Evolutionary conservation across 1,139 yeast genomes (phyloP).

Genomic region (Pichia sp.): DNA sequence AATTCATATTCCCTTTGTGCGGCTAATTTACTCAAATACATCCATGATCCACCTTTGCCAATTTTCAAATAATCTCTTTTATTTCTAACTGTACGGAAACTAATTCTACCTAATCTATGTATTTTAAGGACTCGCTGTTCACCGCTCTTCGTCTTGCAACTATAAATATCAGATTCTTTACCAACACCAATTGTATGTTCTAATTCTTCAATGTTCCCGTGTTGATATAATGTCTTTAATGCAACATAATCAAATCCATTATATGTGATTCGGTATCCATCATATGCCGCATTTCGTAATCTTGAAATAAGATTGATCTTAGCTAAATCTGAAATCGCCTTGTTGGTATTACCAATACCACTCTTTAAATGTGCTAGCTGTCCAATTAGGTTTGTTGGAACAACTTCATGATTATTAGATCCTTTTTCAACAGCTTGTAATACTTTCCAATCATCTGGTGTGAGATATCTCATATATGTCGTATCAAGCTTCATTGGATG

Average conservation of each 20-base stretch:
- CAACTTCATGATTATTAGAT: constrained; percentile 87
- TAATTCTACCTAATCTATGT: constrained; percentile 88
- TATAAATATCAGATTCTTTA: constrained; percentile 90
- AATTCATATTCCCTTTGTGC: constrained; percentile 90
- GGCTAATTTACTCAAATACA: constrained; percentile 82
- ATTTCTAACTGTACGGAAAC: constrained; percentile 85
- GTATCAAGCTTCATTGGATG: constrained; percentile 90
- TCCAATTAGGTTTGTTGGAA: constrained; percentile 80
- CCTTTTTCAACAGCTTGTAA: constrained; percentile 88
- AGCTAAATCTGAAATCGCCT: constrained; percentile 80
- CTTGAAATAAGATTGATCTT: constrained; percentile 72
- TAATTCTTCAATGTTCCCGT: constrained; percentile 67
- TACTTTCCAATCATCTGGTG: constrained; percentile 85
- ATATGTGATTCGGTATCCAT: constrained; percentile 85
- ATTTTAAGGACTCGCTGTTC: constrained; percentile 70
- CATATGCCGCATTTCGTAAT: constrained; percentile 81
- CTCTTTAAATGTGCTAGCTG: constrained; percentile 74
- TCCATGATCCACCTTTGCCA: constrained; percentile 67
- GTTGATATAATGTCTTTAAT: constrained; percentile 68
- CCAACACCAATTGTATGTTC: constrained; percentile 95
- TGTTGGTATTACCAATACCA: constrained; percentile 60
- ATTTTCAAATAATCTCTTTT: constrained; percentile 85
- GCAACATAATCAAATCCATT: constrained; percentile 91
- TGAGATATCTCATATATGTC: constrained; percentile 85
- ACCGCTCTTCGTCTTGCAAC: constrained; percentile 70